Conservation (phyloP, 202 grass and related monocot genomes). For the Setaria viridis region DNA sequence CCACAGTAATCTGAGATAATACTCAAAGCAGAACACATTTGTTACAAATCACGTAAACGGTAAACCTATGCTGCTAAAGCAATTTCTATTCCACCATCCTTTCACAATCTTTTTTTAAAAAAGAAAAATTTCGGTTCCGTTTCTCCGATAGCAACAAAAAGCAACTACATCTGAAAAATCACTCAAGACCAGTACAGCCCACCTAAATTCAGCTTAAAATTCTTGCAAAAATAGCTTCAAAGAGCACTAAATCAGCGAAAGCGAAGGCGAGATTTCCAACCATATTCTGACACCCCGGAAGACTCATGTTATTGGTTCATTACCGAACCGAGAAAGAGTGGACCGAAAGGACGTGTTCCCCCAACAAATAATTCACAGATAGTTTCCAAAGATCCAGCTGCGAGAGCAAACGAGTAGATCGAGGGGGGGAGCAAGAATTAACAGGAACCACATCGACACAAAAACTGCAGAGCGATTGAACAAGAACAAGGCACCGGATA, state of each 20-base stretch:
- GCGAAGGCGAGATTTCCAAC: neutral
- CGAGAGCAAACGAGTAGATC: neutral
- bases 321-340: conserved; percentile 21
- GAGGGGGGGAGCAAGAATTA: conserved; percentile 1
- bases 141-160: conserved; percentile 23
- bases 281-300: conserved; percentile 10
- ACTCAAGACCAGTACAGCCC: neutral
- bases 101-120: neutral
- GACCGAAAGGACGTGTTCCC: neutral
- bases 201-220: conserved; percentile 19
- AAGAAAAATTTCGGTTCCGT: neutral
- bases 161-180: neutral
- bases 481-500: conserved; percentile 27
- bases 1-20: neutral
- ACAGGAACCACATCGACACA: conserved; percentile 31
- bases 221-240: neutral
- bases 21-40: conserved; percentile 5
- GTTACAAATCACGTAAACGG: neutral
- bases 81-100: neutral
- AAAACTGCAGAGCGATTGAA: conserved; percentile 2
- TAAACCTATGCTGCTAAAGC: neutral
- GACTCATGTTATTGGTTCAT: neutral
- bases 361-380: neutral
- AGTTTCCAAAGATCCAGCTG: conserved; percentile 34
- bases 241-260: conserved; percentile 21